Base-by-base conservation (phyloP, 148 eudicot species). In the Limonium bicolor region DNA sequence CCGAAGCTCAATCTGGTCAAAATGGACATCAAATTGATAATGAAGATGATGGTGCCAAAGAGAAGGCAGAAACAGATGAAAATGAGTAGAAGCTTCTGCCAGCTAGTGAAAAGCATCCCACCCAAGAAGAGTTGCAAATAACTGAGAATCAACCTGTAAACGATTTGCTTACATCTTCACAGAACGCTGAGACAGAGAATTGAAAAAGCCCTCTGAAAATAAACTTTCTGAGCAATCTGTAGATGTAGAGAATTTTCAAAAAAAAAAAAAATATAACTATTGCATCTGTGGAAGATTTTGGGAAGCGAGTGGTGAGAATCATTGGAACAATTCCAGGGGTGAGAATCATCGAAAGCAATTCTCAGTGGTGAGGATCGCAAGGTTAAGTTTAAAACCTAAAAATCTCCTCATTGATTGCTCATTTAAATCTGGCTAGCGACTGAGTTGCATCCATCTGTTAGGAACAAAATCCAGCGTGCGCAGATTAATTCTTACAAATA, bases 11-110 rank as follows among this genome's bases (percentile, higher is more conserved):
- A 64, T 80, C 50, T 7, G 42, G 44, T 38, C 71, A 67, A 58
- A 75, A 70, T 57, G 86, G 80, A 30, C 52, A 62, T 49, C 57
- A 67, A 59, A 27, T 26, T 24, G 81, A 59, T 22, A 67, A 55
- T 32, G 62, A 70, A 13, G 33, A 46, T 16, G 50, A 46, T 50
- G 23, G 58, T 6, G 15, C 54, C 42, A 61, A 13, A 17, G 62
- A 30, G 35, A 20, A 33, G 20, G 72, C 33, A 19, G 66, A 58
- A 28, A 57, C 27, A 43, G 52, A 69, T 50, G 55, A 50, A 25
- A 24, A 48, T 7, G 35, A n/a, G n/a, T n/a, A n/a, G n/a, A n/a
- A n/a, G n/a, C n/a, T n/a, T n/a, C n/a, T n/a, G n/a, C n/a, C n/a
- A n/a, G n/a, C n/a, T n/a, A n/a, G n/a, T 32, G 51, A 49, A 34